Evolutionary conservation across 257 asterid genomes (phyloP), one percentile per base, ranked within the genome.

Genomic region (Paulownia fortunei): DNA sequence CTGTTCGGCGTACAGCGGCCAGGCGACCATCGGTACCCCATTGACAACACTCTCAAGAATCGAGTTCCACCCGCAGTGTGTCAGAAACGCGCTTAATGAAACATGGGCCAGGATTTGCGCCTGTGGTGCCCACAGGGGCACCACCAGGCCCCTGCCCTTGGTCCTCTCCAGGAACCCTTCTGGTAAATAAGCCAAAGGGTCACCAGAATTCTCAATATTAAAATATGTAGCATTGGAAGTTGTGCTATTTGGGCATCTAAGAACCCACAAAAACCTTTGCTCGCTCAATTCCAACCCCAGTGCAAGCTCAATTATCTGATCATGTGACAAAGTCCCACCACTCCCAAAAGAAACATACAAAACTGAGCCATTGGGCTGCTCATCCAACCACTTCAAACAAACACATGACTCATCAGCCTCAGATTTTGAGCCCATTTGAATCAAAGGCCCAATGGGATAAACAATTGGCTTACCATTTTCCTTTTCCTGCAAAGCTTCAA

Each of bases 1-100:
- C 46, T 94, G 98, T 32, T 94, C 98, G 0, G 98, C 98, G 5
- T 76, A 94, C 30, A 94, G 76, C 0, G 98, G 98, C 98, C 98
- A 94, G 0, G 88, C 94, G 6, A 92, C 86, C 71, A 94, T 67
- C 2, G 98, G 94, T 2, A 88, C 87, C 0, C 98, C 96, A 2
- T 88, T 81, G 0, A 76, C 90, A 12, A 91, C 79, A 5, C 93
- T 86, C 19, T 93, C 97, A 0, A 93, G 71, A 0, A 67, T 67
- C 0, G 98, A 93, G 37, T 91, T 93, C 92, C 95, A 93, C 0
- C 97, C 98, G 6, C 98, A 93, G 10, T 93, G 96, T 1, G 88
- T 81, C 56, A 88, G 21, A 9, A 90, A 90, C 0, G 80, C 96
- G 0, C 88, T 84, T 0, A 77, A 79, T 0, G 91, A 87, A 4